Percentiles rank a stretch among this genome's conserved stretches.
phyloP scores from a whole-genome alignment of 2,329 filamentous ascomycete species.

The Colletotrichum costaricense region DNA sequence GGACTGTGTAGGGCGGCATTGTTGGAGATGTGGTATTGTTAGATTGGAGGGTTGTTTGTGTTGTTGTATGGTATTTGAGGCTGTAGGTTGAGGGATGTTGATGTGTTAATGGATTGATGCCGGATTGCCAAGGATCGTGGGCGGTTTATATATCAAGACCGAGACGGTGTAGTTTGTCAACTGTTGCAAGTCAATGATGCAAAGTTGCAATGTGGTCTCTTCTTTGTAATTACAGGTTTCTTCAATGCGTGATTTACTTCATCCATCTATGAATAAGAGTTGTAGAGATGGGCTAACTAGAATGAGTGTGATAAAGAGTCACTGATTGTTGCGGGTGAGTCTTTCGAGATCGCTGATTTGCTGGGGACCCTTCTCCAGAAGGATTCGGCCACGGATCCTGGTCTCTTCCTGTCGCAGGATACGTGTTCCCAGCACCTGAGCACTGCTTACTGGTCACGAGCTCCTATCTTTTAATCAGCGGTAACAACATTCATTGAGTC shows the following conservation, averaged over 20 bases:
- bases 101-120: not conserved
- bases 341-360: not conserved
- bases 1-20: conserved; percentile 11
- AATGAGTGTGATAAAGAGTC: not conserved
- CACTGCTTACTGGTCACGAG: not conserved
- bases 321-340: not conserved
- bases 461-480: not conserved
- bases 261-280: not conserved
- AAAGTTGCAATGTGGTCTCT: not conserved
- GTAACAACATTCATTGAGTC: no score
- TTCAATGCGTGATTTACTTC: not conserved
- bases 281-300: not conserved
- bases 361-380: not conserved
- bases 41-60: no score
- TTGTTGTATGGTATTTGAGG: not conserved
- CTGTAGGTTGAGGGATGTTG: rapidly evolving
- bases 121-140: not conserved
- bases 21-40: not conserved
- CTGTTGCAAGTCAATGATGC: not conserved
- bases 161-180: not conserved
- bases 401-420: not conserved
- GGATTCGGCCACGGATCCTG: not conserved
- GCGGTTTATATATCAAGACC: not conserved
- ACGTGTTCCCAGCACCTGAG: not conserved
- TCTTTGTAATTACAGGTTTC: not conserved